Base-by-base conservation (phyloP, 169 alveolate genomes). In the Cryptosporidium andersoni region DNA sequence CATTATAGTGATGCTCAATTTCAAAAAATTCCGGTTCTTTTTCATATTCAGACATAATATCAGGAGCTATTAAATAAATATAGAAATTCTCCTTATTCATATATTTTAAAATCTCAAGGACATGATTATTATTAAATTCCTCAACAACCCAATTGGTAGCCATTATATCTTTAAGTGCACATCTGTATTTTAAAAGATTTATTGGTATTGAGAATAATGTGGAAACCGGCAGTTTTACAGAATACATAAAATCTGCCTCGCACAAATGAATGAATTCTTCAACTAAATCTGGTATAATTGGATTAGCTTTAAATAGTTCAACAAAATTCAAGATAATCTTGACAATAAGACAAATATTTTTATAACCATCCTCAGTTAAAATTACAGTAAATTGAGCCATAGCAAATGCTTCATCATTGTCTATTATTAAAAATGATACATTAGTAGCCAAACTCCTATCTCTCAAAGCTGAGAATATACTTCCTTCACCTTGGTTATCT, bases 321-420 rank as follows among this genome's bases (percentile, higher is more conserved):
- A 74, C 4, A 45, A 74, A 74, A 55, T 43, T 74, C 6, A 74
- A 74, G 40, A 74, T 60, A 12, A 74, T 34, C 5, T 55, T 63
- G 39, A 74, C 8, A 7, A 74, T 63, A 8, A 34, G 62, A 34
- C 37, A 37, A 58, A 74, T 74, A 43, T 74, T 55, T 6, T 42
- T 45, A 37, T 74, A 74, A 36, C 85, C 85, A 8, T 43, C 47
- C 42, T 74, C 85, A 2, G 85, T 74, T 14, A 74, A 43, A 12
- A 74, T 51, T 9, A 74, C 48, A 0, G 64, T 49, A 43, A 74
- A 74, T 49, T 74, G 85, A 34, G 85, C 85, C 53, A 74, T 1
- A 25, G 74, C 85, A 12, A 49, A 74, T 56, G 85, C 74, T 34
- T 74, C 85, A 9, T 74, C 85, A 74, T 74, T 74, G 4, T 43